These are phyloP conservation scores for Fragilariopsis cylindrus DNA, from an alignment of 108 stramenopile species.

Conservation along the genomic window DNA sequence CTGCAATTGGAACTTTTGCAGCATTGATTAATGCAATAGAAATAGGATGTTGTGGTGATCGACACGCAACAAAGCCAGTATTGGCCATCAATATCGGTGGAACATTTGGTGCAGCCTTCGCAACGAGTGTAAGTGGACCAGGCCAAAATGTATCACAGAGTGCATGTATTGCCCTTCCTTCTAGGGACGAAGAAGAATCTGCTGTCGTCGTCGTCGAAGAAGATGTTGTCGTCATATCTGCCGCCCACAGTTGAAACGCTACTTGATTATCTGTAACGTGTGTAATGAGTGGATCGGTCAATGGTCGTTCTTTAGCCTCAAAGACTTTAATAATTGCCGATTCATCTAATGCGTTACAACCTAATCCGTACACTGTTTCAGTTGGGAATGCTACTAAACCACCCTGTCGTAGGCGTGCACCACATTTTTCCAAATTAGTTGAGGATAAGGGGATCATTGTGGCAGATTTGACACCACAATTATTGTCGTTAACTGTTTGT, in stretches of 20 bases:
- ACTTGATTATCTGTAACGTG: slow-evolving; percentile 72
- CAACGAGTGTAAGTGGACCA: slow-evolving; percentile 92
- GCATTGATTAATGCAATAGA: slow-evolving; percentile 78
- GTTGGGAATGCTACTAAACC: slow-evolving; percentile 89
- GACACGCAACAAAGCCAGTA: slow-evolving; percentile 96
- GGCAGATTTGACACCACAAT: background rate
- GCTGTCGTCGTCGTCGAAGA: background rate
- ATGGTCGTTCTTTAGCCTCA: slow-evolving; percentile 90
- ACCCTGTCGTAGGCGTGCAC: slow-evolving; percentile 65
- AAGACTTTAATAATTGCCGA: slow-evolving; percentile 88
- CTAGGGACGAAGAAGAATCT: slow-evolving; percentile 17
- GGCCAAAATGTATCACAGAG: slow-evolving; percentile 87
- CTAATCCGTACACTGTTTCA: slow-evolving; percentile 99
- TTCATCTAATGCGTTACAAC: slow-evolving; percentile 93
- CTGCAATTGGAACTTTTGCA: slow-evolving; percentile 93
- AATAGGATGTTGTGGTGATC: slow-evolving; percentile 90
- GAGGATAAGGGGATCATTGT: background rate
- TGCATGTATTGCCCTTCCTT: slow-evolving; percentile 44
- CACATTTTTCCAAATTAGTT: slow-evolving; percentile 38
- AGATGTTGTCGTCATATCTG: slow-evolving; percentile 24
- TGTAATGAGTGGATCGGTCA: slow-evolving; percentile 96
- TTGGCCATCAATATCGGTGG: slow-evolving; percentile 86
- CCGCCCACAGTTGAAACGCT: slow-evolving; percentile 77
- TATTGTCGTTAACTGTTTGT: background rate
- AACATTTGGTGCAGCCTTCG: slow-evolving; percentile 68